Evolutionary conservation across 2,329 filamentous ascomycete species (phyloP), one percentile per base, ranked within the genome.

Genomic region (Atkinsonella hypoxylon): DNA sequence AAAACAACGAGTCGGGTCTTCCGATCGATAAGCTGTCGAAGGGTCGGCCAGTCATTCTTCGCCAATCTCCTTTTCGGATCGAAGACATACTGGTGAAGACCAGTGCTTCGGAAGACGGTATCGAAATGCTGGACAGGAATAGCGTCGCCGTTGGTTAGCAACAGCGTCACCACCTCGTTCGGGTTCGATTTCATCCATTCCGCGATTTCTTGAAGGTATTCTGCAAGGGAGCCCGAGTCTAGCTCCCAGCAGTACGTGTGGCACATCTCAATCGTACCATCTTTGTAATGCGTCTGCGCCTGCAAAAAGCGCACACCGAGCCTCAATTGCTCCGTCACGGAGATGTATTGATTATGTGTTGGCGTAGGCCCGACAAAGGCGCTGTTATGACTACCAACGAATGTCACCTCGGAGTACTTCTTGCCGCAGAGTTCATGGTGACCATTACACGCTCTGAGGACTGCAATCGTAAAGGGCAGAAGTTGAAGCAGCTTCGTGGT

Each of bases 1-100:
- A 89, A 90, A 22, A 83, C 79, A 45, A 90, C 67, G 1, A 91
- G 70, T 15, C 85, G 75, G 9, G 76, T 85, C 45, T 75, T 74
- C 38, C 72, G 70, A 22, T 75, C 68, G 56, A 90, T 85, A 52
- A 91, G 65, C 17, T 75, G 64, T 58, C 81, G 74, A 13, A 90
- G 70, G 0, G 85, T 89, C 65, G 86, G 86, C 87, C 88, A 73
- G 57, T 75, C 75, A 47, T 76, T 59, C 34, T 73, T 58, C n/a
- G 61, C 58, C 41, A 76, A 56, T 12, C 53, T 55, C 30, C 61
- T 60, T 9, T 70, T 64, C 0, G 81, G 77, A 1, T 67, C 67
- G 55, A 79, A 87, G 10, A 76, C 77, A 56, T 80, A 76, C 18
- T 72, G 58, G 41, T 73, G 74, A 50, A 87, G 70, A 12, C 78